Percentiles rank a stretch among this genome's conserved stretches.
Evolutionary conservation across 2,329 filamentous ascomycete species (phyloP).

Genomic region (Aspergillus vadensis): DNA sequence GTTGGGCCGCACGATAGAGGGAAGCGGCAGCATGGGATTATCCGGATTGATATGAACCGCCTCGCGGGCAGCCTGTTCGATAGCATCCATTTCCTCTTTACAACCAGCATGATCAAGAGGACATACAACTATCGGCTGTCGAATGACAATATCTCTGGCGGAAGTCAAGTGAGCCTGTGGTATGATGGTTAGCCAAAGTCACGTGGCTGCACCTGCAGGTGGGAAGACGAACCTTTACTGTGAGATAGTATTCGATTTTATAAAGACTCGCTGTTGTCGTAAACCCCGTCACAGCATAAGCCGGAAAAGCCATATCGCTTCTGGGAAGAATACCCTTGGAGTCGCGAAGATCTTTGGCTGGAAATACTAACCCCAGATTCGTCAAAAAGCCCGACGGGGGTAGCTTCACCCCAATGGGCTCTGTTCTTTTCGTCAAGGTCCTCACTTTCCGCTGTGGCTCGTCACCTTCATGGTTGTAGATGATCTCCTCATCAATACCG

Average conservation of each 20-base stretch:
- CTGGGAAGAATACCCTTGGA: conserved; percentile 82
- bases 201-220: neutral
- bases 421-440: conserved; percentile 79
- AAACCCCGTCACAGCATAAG: conserved; percentile 85
- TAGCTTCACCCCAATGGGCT: conserved; percentile 78
- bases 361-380: conserved; percentile 87
- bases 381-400: conserved; percentile 91
- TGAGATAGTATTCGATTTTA: conserved; percentile 97
- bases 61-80: conserved; percentile 92
- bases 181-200: conserved; percentile 16
- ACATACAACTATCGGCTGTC: conserved; percentile 93
- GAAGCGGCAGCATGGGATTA: conserved; percentile 88
- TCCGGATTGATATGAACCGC: conserved; percentile 84
- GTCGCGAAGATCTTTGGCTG: conserved; percentile 84
- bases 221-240: conserved; percentile 73
- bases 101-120: conserved; percentile 93
- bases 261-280: conserved; percentile 93
- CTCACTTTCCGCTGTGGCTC: conserved; percentile 90
- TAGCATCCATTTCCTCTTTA: conserved; percentile 98
- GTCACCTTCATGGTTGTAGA: conserved; percentile 97
- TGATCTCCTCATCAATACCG: conserved; percentile 93
- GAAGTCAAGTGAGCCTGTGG: conserved; percentile 80
- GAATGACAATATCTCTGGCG: conserved; percentile 81
- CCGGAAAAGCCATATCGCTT: conserved; percentile 82
- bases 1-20: conserved; percentile 75